Conservation (phyloP, 306 rosid genomes). For the Prunus salicina region DNA sequence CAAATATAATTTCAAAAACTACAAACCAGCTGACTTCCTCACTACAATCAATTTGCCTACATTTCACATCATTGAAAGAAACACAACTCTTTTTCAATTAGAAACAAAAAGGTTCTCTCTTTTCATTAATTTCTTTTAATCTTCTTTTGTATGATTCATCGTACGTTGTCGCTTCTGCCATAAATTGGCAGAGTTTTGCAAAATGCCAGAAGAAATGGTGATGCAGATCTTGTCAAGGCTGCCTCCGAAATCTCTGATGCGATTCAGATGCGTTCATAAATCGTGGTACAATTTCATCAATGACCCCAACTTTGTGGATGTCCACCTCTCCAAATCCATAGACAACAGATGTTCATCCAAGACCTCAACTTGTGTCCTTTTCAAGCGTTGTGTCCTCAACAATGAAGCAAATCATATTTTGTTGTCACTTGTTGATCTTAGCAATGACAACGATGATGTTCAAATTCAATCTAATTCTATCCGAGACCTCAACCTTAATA, state of each 20-base stretch:
- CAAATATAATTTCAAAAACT: background rate
- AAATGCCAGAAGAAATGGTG: background rate
- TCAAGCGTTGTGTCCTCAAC: background rate
- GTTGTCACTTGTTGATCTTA: background rate
- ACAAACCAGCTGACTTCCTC: background rate
- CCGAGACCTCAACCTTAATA: constrained; percentile 2
- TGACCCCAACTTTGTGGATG: background rate
- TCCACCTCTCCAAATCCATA: background rate
- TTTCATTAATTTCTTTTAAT: background rate
- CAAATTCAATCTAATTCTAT: background rate
- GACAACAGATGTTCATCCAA: background rate
- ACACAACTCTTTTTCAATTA: too few relatives aligned
- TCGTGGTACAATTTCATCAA: background rate
- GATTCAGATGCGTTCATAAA: constrained; percentile 1
- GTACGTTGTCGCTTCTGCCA: background rate
- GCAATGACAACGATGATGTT: background rate
- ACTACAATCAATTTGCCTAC: background rate
- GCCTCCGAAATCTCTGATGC: constrained; percentile 3
- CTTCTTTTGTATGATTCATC: background rate
- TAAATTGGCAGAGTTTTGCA: background rate
- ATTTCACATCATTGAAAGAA: background rate
- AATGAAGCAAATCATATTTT: background rate
- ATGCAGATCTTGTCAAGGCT: background rate
- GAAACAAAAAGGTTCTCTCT: background rate
- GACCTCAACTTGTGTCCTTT: background rate